A percentile compares a stretch with the other conserved stretches of the same genome.
These are phyloP conservation scores for Rubus parviflorus DNA, from an alignment of 306 rosid genomes.

Conservation along the genomic window DNA sequence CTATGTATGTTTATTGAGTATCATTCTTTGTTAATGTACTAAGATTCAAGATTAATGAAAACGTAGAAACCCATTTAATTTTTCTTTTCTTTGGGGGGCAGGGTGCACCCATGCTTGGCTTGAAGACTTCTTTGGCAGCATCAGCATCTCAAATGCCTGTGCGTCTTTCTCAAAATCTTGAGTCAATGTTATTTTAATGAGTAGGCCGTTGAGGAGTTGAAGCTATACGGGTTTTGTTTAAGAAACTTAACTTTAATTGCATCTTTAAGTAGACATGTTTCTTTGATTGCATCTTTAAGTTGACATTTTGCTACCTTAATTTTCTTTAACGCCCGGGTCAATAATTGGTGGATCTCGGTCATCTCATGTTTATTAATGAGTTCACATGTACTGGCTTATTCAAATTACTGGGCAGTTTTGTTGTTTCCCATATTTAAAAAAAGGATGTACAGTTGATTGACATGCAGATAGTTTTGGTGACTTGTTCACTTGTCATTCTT, in stretches of 20 bases:
- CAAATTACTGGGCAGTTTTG: background rate
- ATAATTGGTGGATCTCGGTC: background rate
- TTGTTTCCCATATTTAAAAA: background rate
- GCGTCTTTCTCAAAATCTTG: constrained; percentile 37
- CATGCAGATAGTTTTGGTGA: too few species aligned
- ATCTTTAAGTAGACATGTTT: background rate
- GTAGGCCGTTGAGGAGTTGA: constrained; percentile 6
- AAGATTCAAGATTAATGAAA: constrained; percentile 3
- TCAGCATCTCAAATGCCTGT: constrained; percentile 69
- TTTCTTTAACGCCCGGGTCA: background rate
- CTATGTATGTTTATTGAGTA: background rate
- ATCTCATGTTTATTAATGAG: background rate
- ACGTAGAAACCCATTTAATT: constrained; percentile 23
- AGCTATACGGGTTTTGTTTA: background rate
- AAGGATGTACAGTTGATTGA: background rate
- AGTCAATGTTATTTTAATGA: background rate
- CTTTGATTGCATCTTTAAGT: background rate
- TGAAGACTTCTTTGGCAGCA: constrained; percentile 57
- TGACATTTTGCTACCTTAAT: background rate
- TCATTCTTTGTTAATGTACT: background rate
- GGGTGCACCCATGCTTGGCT: constrained; percentile 67
- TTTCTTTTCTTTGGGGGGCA: constrained; percentile 35
- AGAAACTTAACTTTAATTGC: background rate
- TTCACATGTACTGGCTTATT: background rate
- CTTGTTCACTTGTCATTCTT: background rate